phyloP scores from a whole-genome alignment of 2,329 filamentous ascomycete genomes.

The Trichophyton mentagrophytes region DNA sequence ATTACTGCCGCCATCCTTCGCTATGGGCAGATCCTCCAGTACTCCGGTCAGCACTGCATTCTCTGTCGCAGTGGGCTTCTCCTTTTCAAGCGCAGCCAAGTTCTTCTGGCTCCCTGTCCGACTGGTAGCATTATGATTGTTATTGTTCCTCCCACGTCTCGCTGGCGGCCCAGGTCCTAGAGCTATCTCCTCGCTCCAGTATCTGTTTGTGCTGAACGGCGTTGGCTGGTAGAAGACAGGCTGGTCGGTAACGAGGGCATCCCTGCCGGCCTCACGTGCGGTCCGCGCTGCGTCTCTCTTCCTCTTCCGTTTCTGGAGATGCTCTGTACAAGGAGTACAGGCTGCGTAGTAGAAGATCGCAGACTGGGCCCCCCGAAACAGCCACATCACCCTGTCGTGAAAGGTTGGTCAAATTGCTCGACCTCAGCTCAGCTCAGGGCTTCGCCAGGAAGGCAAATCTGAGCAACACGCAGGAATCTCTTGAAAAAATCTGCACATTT shows the following conservation, averaged over 20 bases:
- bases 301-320: slow-evolving; percentile 55
- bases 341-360: slow-evolving; percentile 39
- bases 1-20: neutral
- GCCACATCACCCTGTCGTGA: slow-evolving; percentile 27
- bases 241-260: slow-evolving; percentile 48
- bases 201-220: slow-evolving; percentile 74
- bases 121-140: slow-evolving; percentile 36
- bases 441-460: neutral
- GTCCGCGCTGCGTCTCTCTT: slow-evolving; percentile 58
- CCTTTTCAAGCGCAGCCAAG: slow-evolving; percentile 36
- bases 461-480: neutral
- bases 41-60: slow-evolving; percentile 14
- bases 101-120: slow-evolving; percentile 47
- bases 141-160: slow-evolving; percentile 42
- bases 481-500: neutral
- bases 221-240: slow-evolving; percentile 65
- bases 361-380: slow-evolving; percentile 38
- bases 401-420: neutral
- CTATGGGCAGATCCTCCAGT: slow-evolving; percentile 4
- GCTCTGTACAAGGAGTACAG: slow-evolving; percentile 52
- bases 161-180: slow-evolving; percentile 65
- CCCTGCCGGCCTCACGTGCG: slow-evolving; percentile 48
- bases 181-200: slow-evolving; percentile 77
- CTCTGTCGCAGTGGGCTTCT: slow-evolving; percentile 10
- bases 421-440: neutral